These are phyloP conservation scores for Pelargonium australe DNA, from an alignment of 441 rosid species.

Conservation along the genomic window DNA sequence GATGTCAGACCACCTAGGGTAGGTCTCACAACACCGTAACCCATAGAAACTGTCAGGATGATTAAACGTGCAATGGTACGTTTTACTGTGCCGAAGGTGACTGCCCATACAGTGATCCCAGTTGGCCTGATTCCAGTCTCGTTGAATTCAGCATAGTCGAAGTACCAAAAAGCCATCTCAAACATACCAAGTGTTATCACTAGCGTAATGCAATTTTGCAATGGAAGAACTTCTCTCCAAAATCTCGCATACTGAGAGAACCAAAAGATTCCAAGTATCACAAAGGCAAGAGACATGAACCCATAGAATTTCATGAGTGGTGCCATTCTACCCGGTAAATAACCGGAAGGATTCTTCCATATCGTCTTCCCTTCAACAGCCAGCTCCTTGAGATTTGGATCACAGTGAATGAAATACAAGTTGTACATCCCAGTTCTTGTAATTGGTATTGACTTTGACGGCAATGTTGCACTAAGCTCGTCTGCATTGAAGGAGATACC, in stretches of 20 bases:
- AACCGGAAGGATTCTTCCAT: slow-evolving; percentile 91
- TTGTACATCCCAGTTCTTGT: slow-evolving; percentile 91
- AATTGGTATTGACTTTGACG: slow-evolving; percentile 48
- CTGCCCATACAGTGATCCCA: slow-evolving; percentile 87
- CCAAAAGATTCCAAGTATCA: slow-evolving; percentile 86
- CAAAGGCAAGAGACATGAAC: slow-evolving; percentile 83
- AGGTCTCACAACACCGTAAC: slow-evolving; percentile 94
- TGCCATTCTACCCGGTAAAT: slow-evolving; percentile 93
- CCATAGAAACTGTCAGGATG: slow-evolving; percentile 89
- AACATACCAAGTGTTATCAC: slow-evolving; percentile 83
- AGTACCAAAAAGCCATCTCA: slow-evolving; percentile 94
- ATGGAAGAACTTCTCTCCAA: slow-evolving; percentile 81
- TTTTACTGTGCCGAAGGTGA: slow-evolving; percentile 68
- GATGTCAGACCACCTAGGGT: slow-evolving; percentile 87
- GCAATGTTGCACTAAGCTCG: slow-evolving; percentile 43
- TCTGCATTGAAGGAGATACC: slow-evolving; percentile 48
- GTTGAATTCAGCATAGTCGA: slow-evolving; percentile 81
- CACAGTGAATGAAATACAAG: slow-evolving; percentile 87
- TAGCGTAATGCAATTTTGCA: slow-evolving; percentile 79
- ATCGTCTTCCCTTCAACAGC: slow-evolving; percentile 70
- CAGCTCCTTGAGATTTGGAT: slow-evolving; percentile 59
- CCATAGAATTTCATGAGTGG: slow-evolving; percentile 86
- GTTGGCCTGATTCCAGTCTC: slow-evolving; percentile 79
- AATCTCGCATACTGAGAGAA: slow-evolving; percentile 82
- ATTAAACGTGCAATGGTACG: slow-evolving; percentile 69